Conservation (phyloP, 2,329 filamentous ascomycete species). For the Parafenestella ontariensis region DNA sequence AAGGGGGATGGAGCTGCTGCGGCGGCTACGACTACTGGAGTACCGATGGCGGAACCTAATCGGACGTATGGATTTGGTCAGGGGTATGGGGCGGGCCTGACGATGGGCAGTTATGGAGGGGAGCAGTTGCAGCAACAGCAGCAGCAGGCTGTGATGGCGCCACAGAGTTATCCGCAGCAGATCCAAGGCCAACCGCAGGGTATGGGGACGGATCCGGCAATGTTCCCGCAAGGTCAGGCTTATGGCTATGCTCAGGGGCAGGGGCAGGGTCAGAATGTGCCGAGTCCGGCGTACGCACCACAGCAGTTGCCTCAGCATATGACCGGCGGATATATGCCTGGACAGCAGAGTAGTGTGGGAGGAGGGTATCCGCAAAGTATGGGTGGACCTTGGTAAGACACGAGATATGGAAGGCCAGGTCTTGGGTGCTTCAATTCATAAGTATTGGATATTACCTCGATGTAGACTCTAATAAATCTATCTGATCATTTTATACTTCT, state of each 20-base stretch:
- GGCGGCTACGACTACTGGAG: neutral
- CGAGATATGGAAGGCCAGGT: too few species aligned
- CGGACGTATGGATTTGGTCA: conserved; percentile 15
- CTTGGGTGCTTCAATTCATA: too few species aligned
- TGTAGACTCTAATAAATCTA: too few species aligned
- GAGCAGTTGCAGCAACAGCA: conserved; percentile 6
- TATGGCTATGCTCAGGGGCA: neutral
- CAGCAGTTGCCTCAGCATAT: neutral
- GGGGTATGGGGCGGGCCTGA: conserved; percentile 2
- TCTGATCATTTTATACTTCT: too few species aligned
- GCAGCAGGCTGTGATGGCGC: conserved; percentile 1
- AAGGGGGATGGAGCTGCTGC: neutral
- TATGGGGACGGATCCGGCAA: neutral
- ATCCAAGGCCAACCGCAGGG: conserved; percentile 4
- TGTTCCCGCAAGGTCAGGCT: neutral
- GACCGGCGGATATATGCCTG: neutral
- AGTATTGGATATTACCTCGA: too few species aligned
- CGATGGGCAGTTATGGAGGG: neutral
- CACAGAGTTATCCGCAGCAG: conserved; percentile 1
- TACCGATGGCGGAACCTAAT: conserved; percentile 2
- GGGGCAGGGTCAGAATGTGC: neutral
- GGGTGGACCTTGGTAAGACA: conserved; percentile 11
- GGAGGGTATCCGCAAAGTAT: conserved; percentile 13
- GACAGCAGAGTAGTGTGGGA: neutral
- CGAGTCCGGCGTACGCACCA: neutral